Evolutionary conservation across 1,284 basidiomycete species (phyloP).

Genomic region (Tilletia walkeri): DNA sequence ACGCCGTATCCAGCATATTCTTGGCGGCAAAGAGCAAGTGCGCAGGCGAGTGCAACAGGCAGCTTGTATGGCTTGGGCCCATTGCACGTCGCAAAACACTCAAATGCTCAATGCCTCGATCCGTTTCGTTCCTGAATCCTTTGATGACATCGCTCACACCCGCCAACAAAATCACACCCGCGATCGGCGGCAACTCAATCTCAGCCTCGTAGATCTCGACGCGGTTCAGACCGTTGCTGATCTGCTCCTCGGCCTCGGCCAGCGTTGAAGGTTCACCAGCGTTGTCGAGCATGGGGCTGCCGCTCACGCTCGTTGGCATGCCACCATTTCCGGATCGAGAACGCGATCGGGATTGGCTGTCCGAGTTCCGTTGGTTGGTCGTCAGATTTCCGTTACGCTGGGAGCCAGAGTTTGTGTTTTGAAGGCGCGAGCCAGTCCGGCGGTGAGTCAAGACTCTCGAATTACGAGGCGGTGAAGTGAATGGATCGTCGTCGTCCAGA

Average conservation of each 20-base stretch:
- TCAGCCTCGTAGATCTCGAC: conserved; percentile 56
- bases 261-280: not conserved
- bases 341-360: not conserved
- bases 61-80: conserved; percentile 56
- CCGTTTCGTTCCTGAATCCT: conserved; percentile 51
- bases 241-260: conserved; percentile 32
- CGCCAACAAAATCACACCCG: conserved; percentile 56
- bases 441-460: not conserved
- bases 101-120: conserved; percentile 56
- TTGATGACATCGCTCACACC: conserved; percentile 58
- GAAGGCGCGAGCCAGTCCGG: not conserved
- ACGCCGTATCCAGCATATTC: conserved; percentile 53
- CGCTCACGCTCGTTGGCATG: not conserved
- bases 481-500: not conserved
- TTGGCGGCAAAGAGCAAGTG: conserved; percentile 57
- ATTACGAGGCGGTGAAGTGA: not conserved
- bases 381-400: not conserved
- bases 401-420: not conserved
- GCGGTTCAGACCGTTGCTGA: conserved; percentile 46
- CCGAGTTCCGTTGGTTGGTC: not conserved
- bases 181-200: conserved; percentile 51
- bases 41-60: conserved; percentile 57
- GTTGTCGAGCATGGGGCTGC: not conserved
- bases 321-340: not conserved
- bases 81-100: conserved; percentile 53